Evolutionary conservation across 2,329 filamentous ascomycete genomes (phyloP).

Genomic region (Didymella pomorum): DNA sequence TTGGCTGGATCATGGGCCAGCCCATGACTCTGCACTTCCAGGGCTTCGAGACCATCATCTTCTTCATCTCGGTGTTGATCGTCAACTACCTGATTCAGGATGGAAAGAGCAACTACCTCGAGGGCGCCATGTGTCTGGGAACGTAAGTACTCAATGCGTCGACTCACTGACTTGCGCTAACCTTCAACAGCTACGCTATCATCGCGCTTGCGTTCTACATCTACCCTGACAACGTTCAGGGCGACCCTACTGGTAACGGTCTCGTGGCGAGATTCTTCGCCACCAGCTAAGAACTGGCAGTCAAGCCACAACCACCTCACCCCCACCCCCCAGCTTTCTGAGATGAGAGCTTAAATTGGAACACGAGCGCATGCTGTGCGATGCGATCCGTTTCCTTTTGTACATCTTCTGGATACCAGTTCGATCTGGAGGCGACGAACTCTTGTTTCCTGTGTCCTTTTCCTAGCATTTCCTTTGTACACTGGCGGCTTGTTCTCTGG

Average conservation of each 20-base stretch:
- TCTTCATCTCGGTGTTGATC: constrained; percentile 84
- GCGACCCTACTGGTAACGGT: constrained; percentile 39
- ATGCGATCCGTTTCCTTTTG: constrained; percentile 6
- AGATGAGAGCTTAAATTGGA: background rate
- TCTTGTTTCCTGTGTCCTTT: constrained; percentile 3
- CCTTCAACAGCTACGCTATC: constrained; percentile 59
- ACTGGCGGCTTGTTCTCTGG: background rate
- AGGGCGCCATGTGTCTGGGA: constrained; percentile 70
- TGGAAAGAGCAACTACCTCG: constrained; percentile 85
- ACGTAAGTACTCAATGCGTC: constrained; percentile 42
- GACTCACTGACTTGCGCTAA: constrained; percentile 14
- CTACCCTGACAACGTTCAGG: constrained; percentile 62
- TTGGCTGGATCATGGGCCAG: constrained; percentile 63
- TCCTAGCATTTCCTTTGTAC: constrained; percentile 13
- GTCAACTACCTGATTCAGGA: constrained; percentile 89
- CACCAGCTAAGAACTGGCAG: constrained; percentile 18
- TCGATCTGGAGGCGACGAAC: background rate
- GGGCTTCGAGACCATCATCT: constrained; percentile 84
- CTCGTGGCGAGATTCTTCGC: constrained; percentile 42
- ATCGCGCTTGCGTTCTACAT: constrained; percentile 68
- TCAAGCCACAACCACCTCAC: constrained; percentile 2
- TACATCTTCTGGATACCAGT: constrained; percentile 15
- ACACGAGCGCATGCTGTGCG: constrained; percentile 3
- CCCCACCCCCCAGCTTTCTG: constrained; percentile 1
- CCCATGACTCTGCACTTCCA: constrained; percentile 79